Base-by-base conservation (phyloP, 257 asterid species). In the Ilex asprella region DNA sequence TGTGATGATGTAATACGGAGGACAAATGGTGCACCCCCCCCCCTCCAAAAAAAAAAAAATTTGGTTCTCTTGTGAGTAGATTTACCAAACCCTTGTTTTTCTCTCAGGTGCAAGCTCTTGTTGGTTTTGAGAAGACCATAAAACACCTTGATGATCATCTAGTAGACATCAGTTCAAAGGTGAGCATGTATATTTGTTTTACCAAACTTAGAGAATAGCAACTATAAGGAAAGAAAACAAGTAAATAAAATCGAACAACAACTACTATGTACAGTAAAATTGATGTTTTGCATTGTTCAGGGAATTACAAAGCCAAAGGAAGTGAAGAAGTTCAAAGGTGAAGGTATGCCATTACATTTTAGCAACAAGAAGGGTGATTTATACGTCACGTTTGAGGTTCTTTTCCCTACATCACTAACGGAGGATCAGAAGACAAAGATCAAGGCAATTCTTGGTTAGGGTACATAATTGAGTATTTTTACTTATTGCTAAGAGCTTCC, bases 91-190 rank as follows among this genome's bases (percentile, higher is more conserved):
- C 0, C 30, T 53, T 15, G 15, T 13, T 12, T 39, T 50, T 9
- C 35, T 12, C 65, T 56, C 77, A 92, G 99, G 85, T 89, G 69
- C 97, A 92, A 85, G 96, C 99, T 76, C 97, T 92, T 56, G 96
- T 85, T 59, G 99, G 99, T 59, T 92, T 89, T 47, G 89, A 86
- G 85, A 92, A 89, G 79, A 86, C 84, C 57, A 74, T 89, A 43
- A 89, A 82, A 66, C 99, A 89, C 79, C 96, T 92, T 6, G 99
- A 89, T 68, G 95, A 85, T 35, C 99, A 77, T 76, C 70, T 78
- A 59, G 96, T 92, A 75, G 94, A 92, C 76, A 81, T 92, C 61
- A 66, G 95, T 82, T 72, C 87, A 71, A 83, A 89, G 91, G 99
- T 92, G 57, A 77, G 79, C 39, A 44, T 44, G 50, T 44, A 44